Base-by-base conservation (phyloP, 768 basidiomycete genomes). In the Pisolithus marmoratus region DNA sequence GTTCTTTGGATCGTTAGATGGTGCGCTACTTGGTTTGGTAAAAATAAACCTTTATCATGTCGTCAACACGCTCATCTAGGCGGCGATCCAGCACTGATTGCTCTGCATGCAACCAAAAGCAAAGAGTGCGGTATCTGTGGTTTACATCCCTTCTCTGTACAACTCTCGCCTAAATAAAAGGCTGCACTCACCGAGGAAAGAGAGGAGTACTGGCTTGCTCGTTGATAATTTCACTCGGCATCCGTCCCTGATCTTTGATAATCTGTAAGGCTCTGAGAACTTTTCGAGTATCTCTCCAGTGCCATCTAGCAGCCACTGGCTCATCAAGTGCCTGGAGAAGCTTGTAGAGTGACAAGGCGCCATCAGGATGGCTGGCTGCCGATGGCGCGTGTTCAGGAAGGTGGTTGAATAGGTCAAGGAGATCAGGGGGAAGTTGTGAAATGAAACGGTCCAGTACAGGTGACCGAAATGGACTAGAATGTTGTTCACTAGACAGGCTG, bases 251-350 rank as follows among this genome's bases (percentile, higher is more conserved):
- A 51, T 90, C 83, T 69, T 82, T 85, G 51, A 93, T 82, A 26
- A 96, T 82, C 40, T 79, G 75, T 8, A 99, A 67, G 57, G 80
- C 90, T 36, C 94, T 77, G 11, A 90, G 67, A 6, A 97, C 89
- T 68, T 97, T 99, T 29, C 95, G 76, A 0, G 91, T 85, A 60
- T 99, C 96, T 56, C 76, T 79, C 95, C 95, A 98, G 64, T 99
- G 96, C 95, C 95, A 98, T 55, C 94, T 74, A 27, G 75, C 75
- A 1, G 88, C 90, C 42, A 92, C 81, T 0, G 63, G 58, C 0
- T 83, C 83, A 60, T 98, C 96, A 5, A 98, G 74, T 4, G 71
- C 63, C 8, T 70, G 67, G 19, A 99, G 71, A 12, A 97, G 72
- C 9, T 65, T 70, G 61, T 93, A 80, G 17, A 96, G 69, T n/a